Conservation (phyloP, 768 basidiomycete genomes). For the Podaxis sp. region DNA sequence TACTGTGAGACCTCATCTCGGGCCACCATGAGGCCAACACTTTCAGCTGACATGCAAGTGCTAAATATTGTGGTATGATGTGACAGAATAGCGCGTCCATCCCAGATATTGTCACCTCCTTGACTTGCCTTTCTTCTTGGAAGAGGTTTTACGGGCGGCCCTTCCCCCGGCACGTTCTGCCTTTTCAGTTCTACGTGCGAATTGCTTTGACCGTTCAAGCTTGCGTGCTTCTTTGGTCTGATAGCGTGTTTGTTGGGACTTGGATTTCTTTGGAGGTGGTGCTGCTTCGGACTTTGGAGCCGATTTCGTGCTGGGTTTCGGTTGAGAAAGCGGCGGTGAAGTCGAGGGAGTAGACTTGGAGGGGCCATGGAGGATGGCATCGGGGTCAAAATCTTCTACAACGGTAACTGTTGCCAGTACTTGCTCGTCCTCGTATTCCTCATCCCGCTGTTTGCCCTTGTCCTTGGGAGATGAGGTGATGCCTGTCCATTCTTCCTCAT, state of each 20-base stretch:
- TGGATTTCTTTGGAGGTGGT: constrained; percentile 6
- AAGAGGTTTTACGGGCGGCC: constrained; percentile 1
- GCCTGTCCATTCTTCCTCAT: constrained; percentile 46
- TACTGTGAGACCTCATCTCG: background rate
- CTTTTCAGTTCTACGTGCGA: constrained; percentile 15
- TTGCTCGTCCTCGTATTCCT: constrained; percentile 81
- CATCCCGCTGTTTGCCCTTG: constrained; percentile 42
- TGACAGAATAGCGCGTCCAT: background rate
- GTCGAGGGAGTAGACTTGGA: constrained; percentile 15
- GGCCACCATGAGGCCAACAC: background rate
- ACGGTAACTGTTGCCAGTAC: constrained; percentile 86
- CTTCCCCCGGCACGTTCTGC: constrained; percentile 13
- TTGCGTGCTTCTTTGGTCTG: constrained; percentile 15
- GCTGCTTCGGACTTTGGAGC: constrained; percentile 1
- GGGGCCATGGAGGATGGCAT: constrained; percentile 49
- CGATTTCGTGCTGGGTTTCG: constrained; percentile 5
- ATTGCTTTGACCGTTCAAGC: constrained; percentile 16
- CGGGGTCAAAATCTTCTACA: constrained; percentile 86
- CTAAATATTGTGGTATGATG: background rate
- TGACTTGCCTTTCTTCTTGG: constrained; percentile 9
- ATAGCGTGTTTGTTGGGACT: constrained; percentile 16
- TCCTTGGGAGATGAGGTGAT: constrained; percentile 27
- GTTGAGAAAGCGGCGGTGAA: background rate
- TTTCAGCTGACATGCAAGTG: background rate
- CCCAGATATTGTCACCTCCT: constrained; percentile 6